These are phyloP conservation scores for Malassezia brasiliensis DNA, from an alignment of 1,284 basidiomycete species.

Conservation along the genomic window DNA sequence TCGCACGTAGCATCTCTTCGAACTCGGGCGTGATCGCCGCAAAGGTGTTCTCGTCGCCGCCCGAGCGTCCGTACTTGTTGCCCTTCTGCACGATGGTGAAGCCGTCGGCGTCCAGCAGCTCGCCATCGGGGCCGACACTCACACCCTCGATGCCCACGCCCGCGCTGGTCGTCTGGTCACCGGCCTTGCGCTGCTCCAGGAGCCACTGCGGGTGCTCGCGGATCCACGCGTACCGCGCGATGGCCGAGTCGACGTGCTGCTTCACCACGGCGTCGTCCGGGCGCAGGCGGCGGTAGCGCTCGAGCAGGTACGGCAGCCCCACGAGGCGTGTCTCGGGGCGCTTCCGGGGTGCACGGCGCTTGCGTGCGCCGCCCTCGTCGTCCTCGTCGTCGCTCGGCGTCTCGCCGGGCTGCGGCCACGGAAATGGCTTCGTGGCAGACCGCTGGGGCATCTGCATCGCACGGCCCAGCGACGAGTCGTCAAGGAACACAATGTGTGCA, in stretches of 20 bases:
- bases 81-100: conserved; percentile 45
- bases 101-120: conserved; percentile 43
- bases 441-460: conserved; percentile 20
- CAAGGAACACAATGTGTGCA: conserved; percentile 42
- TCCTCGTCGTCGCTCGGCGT: neutral
- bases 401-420: conserved; percentile 9
- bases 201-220: conserved; percentile 28
- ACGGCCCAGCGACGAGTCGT: conserved; percentile 23
- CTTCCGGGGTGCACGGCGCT: neutral
- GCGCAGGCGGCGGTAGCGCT: conserved; percentile 20
- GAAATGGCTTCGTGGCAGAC: conserved; percentile 11
- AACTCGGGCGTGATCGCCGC: conserved; percentile 17
- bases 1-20: conserved; percentile 20
- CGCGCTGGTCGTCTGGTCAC: conserved; percentile 9
- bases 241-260: conserved; percentile 25
- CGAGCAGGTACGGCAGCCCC: conserved; percentile 29
- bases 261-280: conserved; percentile 25
- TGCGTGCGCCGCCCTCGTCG: neutral
- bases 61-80: conserved; percentile 36
- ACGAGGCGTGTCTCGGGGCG: conserved; percentile 14
- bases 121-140: conserved; percentile 36
- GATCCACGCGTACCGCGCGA: conserved; percentile 32
- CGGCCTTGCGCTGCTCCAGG: conserved; percentile 17
- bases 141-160: conserved; percentile 35
- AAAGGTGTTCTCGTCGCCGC: conserved; percentile 15